Base-by-base conservation (phyloP, 148 eudicot species). In the Drosera capensis region DNA sequence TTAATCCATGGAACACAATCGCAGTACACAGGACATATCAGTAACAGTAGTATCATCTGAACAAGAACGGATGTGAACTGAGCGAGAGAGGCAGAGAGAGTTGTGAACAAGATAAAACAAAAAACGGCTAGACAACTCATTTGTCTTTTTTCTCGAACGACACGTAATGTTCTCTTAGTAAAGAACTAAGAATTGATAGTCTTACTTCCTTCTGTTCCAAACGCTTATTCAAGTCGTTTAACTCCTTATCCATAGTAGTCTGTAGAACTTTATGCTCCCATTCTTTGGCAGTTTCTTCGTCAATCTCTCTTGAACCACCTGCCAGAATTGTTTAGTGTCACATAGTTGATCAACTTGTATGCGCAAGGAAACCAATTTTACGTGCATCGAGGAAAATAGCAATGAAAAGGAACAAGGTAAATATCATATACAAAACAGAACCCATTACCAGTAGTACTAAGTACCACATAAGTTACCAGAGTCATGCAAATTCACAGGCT, bases 181-280 rank as follows among this genome's bases (percentile, higher is more conserved):
- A 34, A 13, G 13, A n/a, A 15, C 38, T 15, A 34, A 9, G 38
- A 11, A 34, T 4, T 13, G n/a, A 34, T 9, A 2, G n/a, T 34
- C 38, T 9, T 51, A 77, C 99, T 95, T 92, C 99, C 68, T 92
- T 92, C 70, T 81, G 93, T 68, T 81, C 85, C 52, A 92, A 67
- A 25, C 87, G 94, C 48, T 60, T 72, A 61, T 92, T 92, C 58
- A 92, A 65, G 68, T 92, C 99, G 60, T 56, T 54, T 60, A 92
- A 64, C 43, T 92, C 95, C 68, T 86, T 78, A 65, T 85, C 99
- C 99, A 92, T 81, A 20, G 79, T 78, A 58, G 74, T 75, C 60
- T 85, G 99, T 48, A 85, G 56, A 61, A 85, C 81, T 38, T 76
- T 81, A 62, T 92, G 99, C 65, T 92, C 99, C 99, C 92, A 85